A percentile compares a stretch with the other conserved stretches of the same genome.
Conservation (phyloP, 768 basidiomycete species). For the Boletus pseudo-olivaceus region DNA sequence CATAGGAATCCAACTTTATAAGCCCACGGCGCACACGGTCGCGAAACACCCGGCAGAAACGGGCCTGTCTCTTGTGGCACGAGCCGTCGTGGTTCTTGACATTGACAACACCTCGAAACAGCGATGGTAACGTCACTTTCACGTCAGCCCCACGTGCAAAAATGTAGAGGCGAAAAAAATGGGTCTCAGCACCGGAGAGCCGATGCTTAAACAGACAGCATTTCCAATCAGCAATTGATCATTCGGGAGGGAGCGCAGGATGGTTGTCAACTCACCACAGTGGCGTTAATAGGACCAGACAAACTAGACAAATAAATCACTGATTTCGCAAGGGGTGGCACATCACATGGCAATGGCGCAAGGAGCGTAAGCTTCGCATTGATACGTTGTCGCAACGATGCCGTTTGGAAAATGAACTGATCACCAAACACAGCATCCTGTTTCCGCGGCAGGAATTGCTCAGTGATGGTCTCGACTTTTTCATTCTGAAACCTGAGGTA, state of each 20-base stretch:
- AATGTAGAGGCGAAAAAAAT: constrained; percentile 30
- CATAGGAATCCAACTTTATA: constrained; percentile 18
- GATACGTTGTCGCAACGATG: constrained; percentile 19
- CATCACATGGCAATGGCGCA: constrained; percentile 26
- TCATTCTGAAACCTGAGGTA: constrained; percentile 13
- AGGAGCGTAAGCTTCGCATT: constrained; percentile 28
- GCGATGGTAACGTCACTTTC: constrained; percentile 26
- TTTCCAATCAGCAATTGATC: constrained; percentile 6
- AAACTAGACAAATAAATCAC: constrained; percentile 30
- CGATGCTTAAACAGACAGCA: constrained; percentile 17
- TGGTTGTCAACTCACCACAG: constrained; percentile 22
- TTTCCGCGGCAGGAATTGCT: constrained; percentile 30
- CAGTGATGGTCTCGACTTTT: constrained; percentile 18
- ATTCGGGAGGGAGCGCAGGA: neutral
- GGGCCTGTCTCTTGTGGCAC: constrained; percentile 8
- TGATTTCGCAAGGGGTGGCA: constrained; percentile 31
- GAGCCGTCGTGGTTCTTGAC: constrained; percentile 16
- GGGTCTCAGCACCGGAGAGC: constrained; percentile 24
- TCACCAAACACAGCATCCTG: constrained; percentile 29
- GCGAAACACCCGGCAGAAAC: constrained; percentile 24
- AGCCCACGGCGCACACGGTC: constrained; percentile 21
- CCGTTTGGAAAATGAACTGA: constrained; percentile 29
- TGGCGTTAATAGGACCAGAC: constrained; percentile 22
- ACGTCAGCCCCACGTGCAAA: constrained; percentile 28
- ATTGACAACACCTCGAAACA: constrained; percentile 28